A percentile compares a stretch with the other conserved stretches of the same genome.
Evolutionary conservation across 768 basidiomycete species (phyloP).

Genomic region (Coprinopsis marcescibilis): DNA sequence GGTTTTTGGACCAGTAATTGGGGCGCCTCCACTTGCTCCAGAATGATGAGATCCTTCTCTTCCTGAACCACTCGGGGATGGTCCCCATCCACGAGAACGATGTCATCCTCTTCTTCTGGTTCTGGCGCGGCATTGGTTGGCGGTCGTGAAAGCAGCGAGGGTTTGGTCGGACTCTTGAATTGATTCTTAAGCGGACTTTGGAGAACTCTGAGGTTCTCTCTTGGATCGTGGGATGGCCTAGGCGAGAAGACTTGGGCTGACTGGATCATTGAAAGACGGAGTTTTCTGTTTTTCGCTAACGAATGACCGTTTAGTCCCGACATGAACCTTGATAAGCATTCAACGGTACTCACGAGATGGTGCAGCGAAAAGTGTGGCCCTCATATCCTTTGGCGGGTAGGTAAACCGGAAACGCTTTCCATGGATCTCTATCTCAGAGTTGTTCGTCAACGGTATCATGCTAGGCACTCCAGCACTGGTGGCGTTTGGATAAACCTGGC

Average conservation of each 20-base stretch:
- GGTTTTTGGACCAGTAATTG: slow-evolving; percentile 15
- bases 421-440: slow-evolving; percentile 62
- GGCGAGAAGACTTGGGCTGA: slow-evolving; percentile 72
- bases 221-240: slow-evolving; percentile 49
- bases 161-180: slow-evolving; percentile 27
- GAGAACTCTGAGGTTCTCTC: slow-evolving; percentile 58
- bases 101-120: slow-evolving; percentile 37
- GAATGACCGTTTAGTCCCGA: slow-evolving; percentile 7
- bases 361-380: slow-evolving; percentile 44
- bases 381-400: slow-evolving; percentile 71
- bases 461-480: slow-evolving; percentile 28
- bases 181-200: slow-evolving; percentile 48
- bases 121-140: slow-evolving; percentile 22
- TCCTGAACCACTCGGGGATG: slow-evolving; percentile 66
- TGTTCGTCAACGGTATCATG: slow-evolving; percentile 60
- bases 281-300: slow-evolving; percentile 36
- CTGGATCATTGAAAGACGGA: slow-evolving; percentile 72
- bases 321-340: background rate
- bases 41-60: slow-evolving; percentile 63
- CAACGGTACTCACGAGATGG: slow-evolving; percentile 36
- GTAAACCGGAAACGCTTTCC: slow-evolving; percentile 66
- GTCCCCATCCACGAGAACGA: slow-evolving; percentile 60
- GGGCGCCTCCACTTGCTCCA: slow-evolving; percentile 54
- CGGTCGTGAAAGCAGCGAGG: slow-evolving; percentile 17
- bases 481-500: slow-evolving; percentile 47